Evolutionary conservation across 129 eudicot species (phyloP).

Genomic region (carrot (Daucus carota)): DH1_v3.0 NC_030388.2:32766001-32766500

Average conservation of each 20-base stretch:
- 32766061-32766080: constrained; percentile 53
- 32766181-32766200: background rate
- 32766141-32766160: background rate
- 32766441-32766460: constrained; percentile 45
- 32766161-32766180: background rate
- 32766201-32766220: background rate
- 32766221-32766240: constrained; percentile 64
- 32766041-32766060: constrained; percentile 87
- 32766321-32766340: background rate
- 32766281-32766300: constrained; percentile 48
- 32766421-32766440: constrained; percentile 40
- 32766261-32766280: constrained; percentile 74
- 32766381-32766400: constrained; percentile 59
- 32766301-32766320: constrained; percentile 31
- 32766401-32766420: constrained; percentile 51
- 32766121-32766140: background rate
- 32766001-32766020: constrained; percentile 11
- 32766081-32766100: constrained; percentile 54
- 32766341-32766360: background rate
- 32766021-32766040: constrained; percentile 42
- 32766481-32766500: background rate
- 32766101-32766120: constrained; percentile 83
- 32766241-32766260: constrained; percentile 42
- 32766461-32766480: background rate
- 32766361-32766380: constrained; percentile 26